Conservation (phyloP, 306 rosid genomes). For the Citrullus mucosospermus region DNA sequence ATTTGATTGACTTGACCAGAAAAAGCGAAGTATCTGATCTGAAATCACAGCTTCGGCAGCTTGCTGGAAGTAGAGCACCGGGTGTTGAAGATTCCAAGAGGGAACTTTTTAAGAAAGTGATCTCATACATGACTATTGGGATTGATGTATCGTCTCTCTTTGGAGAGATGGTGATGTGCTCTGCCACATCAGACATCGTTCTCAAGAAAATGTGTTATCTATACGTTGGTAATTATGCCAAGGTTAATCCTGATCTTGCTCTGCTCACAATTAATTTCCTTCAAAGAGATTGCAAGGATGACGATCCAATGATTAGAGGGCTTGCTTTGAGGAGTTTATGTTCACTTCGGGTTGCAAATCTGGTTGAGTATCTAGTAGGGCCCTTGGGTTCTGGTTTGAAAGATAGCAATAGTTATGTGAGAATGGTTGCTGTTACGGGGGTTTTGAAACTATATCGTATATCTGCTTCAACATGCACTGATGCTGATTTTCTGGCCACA, state of each 20-base stretch:
- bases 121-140: conserved; percentile 94
- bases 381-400: conserved; percentile 89
- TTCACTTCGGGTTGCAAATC: conserved; percentile 66
- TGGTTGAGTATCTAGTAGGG: conserved; percentile 97
- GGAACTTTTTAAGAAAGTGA: conserved; percentile 95
- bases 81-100: conserved; percentile 95
- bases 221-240: conserved; percentile 91
- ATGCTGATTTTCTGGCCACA: conserved; percentile 75
- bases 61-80: conserved; percentile 96
- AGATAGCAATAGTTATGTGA: conserved; percentile 78
- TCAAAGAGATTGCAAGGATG: conserved; percentile 98
- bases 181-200: conserved; percentile 86
- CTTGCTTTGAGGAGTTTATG: conserved; percentile 95
- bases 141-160: conserved; percentile 83
- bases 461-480: conserved; percentile 82
- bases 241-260: conserved; percentile 92
- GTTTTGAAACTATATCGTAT: conserved; percentile 89
- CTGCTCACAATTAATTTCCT: conserved; percentile 92
- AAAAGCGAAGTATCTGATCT: conserved; percentile 97
- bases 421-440: conserved; percentile 82
- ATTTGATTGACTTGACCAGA: conserved; percentile 30
- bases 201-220: conserved; percentile 95
- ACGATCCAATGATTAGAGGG: conserved; percentile 93
- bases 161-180: conserved; percentile 99
- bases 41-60: conserved; percentile 87